phyloP scores from a whole-genome alignment of 768 basidiomycete species.

The Kwoniella heveanensis region DNA sequence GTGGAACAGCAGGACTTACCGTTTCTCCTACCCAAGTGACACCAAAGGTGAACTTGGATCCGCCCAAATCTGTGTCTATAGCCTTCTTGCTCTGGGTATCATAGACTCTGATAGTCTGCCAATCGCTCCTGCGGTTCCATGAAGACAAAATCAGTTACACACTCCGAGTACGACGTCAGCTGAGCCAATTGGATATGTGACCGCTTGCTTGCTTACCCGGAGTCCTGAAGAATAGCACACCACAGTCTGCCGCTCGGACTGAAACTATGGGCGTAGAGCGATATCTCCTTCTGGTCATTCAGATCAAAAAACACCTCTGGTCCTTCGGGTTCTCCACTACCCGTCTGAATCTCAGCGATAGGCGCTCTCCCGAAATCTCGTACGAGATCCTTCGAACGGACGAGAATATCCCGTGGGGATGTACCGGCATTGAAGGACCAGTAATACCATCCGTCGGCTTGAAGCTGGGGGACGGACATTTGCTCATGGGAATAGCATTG shows the following conservation, averaged over 20 bases:
- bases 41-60: constrained; percentile 28
- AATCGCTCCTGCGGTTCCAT: constrained; percentile 13
- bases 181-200: too few species aligned
- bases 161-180: too few species aligned
- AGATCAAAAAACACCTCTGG: constrained; percentile 27
- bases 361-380: constrained; percentile 20
- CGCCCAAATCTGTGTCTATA: constrained; percentile 19
- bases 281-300: constrained; percentile 19
- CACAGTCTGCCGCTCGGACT: constrained; percentile 21
- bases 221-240: constrained; percentile 17
- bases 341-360: neutral
- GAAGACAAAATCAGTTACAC: too few species aligned
- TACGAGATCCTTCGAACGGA: constrained; percentile 18
- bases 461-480: constrained; percentile 8
- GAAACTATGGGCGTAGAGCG: constrained; percentile 18
- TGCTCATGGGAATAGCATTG: constrained; percentile 13
- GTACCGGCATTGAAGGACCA: constrained; percentile 23
- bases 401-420: constrained; percentile 20
- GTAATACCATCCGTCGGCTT: constrained; percentile 24
- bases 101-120: constrained; percentile 18
- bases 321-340: neutral
- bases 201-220: constrained; percentile 21
- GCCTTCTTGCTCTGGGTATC: constrained; percentile 20
- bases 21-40: constrained; percentile 18
- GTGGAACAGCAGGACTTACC: constrained; percentile 3